Conservation (phyloP, 164 flowering plant species). For the Paratinospora sagittata region DNA sequence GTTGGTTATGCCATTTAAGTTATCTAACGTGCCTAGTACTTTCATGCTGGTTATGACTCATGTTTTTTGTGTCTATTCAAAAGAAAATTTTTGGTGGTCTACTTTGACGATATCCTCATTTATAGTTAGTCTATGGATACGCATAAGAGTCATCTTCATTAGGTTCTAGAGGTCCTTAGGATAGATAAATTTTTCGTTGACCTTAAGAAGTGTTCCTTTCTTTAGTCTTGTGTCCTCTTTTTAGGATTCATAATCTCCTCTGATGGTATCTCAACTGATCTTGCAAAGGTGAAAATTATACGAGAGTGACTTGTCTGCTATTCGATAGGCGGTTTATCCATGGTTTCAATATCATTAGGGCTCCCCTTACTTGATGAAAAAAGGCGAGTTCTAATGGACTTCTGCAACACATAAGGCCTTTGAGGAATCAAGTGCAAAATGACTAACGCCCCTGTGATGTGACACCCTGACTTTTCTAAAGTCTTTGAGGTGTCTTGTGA, state of each 20-base stretch:
- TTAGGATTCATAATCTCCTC: not conserved
- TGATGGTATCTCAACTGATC: not conserved
- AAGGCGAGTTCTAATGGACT: not conserved
- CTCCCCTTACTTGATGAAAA: not conserved
- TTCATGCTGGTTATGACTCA: not conserved
- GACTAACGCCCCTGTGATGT: not conserved
- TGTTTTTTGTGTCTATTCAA: too few relatives aligned
- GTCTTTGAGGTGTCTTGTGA: not conserved
- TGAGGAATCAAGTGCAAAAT: too few relatives aligned
- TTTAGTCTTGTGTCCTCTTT: not conserved
- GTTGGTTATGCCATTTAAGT: not conserved
- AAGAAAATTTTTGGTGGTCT: not conserved
- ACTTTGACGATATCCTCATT: not conserved
- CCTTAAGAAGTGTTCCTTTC: not conserved
- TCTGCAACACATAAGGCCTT: not conserved
- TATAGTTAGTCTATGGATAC: not conserved
- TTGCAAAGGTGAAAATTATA: not conserved
- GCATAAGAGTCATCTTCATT: not conserved
- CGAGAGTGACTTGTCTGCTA: not conserved
- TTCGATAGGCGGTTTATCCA: not conserved
- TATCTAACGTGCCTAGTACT: not conserved
- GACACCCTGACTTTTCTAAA: too few relatives aligned
- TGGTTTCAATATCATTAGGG: not conserved
- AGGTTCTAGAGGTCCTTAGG: not conserved
- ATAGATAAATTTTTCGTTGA: not conserved